Evolutionary conservation across 352 stramenopile species (phyloP).

Genomic region (Pythium dissimile): DNA sequence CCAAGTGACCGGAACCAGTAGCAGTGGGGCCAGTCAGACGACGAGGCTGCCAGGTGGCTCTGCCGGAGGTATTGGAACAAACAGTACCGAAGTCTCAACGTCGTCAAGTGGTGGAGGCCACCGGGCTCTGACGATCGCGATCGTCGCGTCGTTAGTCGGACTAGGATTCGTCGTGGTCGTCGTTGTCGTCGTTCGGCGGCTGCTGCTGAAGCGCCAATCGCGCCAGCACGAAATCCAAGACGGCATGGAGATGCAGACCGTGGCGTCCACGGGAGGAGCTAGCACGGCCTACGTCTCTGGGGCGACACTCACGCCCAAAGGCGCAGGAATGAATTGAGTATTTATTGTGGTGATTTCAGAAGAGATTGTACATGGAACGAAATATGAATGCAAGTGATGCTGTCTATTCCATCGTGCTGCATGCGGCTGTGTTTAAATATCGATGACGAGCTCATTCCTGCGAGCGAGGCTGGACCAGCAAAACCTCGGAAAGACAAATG

Average conservation of each 20-base stretch:
- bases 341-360: neutral
- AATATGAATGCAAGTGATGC: too few relatives aligned
- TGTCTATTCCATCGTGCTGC: too few relatives aligned
- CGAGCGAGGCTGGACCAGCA: constrained; percentile 29
- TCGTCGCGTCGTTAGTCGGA: constrained; percentile 5
- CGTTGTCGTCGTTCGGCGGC: neutral
- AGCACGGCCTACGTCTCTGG: neutral
- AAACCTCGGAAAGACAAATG: constrained; percentile 73
- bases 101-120: neutral
- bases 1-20: too few relatives aligned
- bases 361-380: too few relatives aligned
- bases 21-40: constrained; percentile 23
- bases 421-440: constrained; percentile 12
- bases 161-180: constrained; percentile 3
- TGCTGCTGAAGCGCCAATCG: constrained; percentile 3
- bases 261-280: neutral
- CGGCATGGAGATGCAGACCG: constrained; percentile 14
- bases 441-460: neutral
- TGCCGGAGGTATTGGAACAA: neutral
- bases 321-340: neutral
- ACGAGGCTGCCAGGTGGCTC: constrained; percentile 10
- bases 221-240: constrained; percentile 3
- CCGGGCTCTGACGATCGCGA: neutral
- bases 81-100: neutral
- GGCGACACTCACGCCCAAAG: constrained; percentile 1